phyloP scores from a whole-genome alignment of 768 basidiomycete species.

The Lactarius hatsudake region DNA sequence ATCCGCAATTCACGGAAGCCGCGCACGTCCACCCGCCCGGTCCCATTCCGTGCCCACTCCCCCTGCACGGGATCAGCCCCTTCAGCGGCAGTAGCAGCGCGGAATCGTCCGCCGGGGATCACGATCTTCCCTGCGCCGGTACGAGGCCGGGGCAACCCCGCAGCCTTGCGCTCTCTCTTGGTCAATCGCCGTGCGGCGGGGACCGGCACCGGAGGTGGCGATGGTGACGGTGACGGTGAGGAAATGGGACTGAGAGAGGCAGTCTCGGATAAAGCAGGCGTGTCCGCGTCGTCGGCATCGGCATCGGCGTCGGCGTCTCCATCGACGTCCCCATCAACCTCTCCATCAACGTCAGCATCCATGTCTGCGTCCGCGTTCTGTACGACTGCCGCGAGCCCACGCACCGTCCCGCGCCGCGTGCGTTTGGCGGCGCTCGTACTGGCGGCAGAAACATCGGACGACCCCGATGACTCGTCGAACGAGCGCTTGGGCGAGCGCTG shows the following conservation, averaged over 20 bases:
- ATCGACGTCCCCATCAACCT: constrained; percentile 33
- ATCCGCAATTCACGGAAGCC: constrained; percentile 80
- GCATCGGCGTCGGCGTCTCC: constrained; percentile 29
- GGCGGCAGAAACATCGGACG: constrained; percentile 36
- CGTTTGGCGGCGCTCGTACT: constrained; percentile 33
- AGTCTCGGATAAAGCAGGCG: constrained; percentile 45
- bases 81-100: constrained; percentile 33
- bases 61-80: constrained; percentile 35
- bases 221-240: constrained; percentile 34
- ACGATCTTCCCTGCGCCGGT: constrained; percentile 54
- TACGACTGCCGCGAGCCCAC: constrained; percentile 12
- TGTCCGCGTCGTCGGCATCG: constrained; percentile 31
- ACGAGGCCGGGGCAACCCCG: constrained; percentile 61
- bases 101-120: constrained; percentile 59
- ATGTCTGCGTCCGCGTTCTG: constrained; percentile 31
- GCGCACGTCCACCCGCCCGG: constrained; percentile 69
- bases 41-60: constrained; percentile 67
- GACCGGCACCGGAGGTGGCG: constrained; percentile 31
- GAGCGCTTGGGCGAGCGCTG: constrained; percentile 57
- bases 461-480: constrained; percentile 54
- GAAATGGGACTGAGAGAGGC: constrained; percentile 33
- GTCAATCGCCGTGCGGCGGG: constrained; percentile 48
- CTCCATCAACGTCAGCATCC: constrained; percentile 34
- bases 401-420: constrained; percentile 25
- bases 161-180: constrained; percentile 62